Base-by-base conservation (phyloP, 441 rosid species). In the Bruguiera hainesii region DNA sequence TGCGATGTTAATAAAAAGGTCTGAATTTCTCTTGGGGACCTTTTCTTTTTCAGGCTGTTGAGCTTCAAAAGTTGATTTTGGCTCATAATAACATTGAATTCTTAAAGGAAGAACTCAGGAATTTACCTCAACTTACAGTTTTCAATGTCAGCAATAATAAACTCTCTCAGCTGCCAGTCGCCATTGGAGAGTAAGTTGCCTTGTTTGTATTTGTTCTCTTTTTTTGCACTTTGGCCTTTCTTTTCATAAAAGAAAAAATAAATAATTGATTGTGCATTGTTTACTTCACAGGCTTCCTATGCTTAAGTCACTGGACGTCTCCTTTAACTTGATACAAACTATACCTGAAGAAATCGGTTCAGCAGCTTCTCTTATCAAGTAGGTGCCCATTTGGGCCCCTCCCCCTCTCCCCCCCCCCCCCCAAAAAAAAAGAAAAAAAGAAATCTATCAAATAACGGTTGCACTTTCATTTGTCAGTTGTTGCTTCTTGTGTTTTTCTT, bases 351-450 rank as follows among this genome's bases (percentile, higher is more conserved):
- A 82, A 75, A 88, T 94, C 70, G 96, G 97, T 76, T 87, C 83
- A 0, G 92, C 90, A 42, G 65, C 86, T 76, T 79, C 96, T 75
- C 93, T 94, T 61, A 90, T 94, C 81, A 94, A 89, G 98, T 94
- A 84, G 49, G 92, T 62, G 56, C 65, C 55, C 58, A 42, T 42
- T 42, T 42, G 48, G 26, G 26, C 68, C 66, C 66, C 55, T 2
- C 1, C 37, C 37, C 2, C 37, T 9, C 6, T 0, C 5, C 30
- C 1, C 8, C 0, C 35, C 35, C 35, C 35, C 35, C 8, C 35
- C 35, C 35, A 1, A 7, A 6, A 31, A 31, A 31, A 10, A 39
- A 39, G 0, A 39, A 42, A 0, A 11, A 3, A 11, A 1, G 18
- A 42, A 37, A 42, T 42, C 18, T 42, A 42, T 42, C 48, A 42